phyloP scores from a whole-genome alignment of 164 flowering plant genomes.

The Buxus sempervirens region DNA sequence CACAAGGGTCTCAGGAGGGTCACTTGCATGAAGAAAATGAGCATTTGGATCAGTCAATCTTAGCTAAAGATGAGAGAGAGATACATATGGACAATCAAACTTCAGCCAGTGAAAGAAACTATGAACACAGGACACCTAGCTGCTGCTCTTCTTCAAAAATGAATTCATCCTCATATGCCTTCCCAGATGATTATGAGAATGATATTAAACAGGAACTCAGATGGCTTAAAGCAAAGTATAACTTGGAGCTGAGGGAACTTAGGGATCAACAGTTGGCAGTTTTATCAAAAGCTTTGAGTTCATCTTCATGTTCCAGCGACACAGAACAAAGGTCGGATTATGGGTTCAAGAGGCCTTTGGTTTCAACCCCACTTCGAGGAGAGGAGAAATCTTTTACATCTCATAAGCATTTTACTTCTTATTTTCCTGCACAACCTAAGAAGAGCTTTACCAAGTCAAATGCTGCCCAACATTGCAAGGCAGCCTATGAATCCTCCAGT shows the following conservation, averaged over 20 bases:
- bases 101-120: constrained; percentile 20
- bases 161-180: constrained; percentile 15
- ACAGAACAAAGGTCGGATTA: constrained; percentile 8
- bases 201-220: constrained; percentile 69
- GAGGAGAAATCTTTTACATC: constrained; percentile 22
- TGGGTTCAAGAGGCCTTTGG: constrained; percentile 8
- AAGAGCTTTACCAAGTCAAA: constrained; percentile 20
- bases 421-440: constrained; percentile 10
- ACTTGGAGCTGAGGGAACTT: constrained; percentile 58
- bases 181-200: constrained; percentile 46
- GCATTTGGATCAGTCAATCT: constrained; percentile 11
- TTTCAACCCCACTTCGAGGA: constrained; percentile 12
- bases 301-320: constrained; percentile 6
- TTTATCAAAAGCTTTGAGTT: constrained; percentile 18
- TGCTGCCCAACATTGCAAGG: constrained; percentile 21
- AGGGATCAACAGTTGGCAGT: constrained; percentile 42
- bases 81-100: constrained; percentile 19
- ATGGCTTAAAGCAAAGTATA: constrained; percentile 83
- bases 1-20: constrained; percentile 37
- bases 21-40: constrained; percentile 36
- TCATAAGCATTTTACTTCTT: constrained; percentile 20
- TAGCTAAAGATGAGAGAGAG: constrained; percentile 21
- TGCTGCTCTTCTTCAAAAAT: constrained; percentile 5
- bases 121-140: constrained; percentile 5
- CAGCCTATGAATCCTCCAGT: constrained; percentile 23